A percentile compares a stretch with the other conserved stretches of the same genome.
phyloP scores from a whole-genome alignment of 306 rosid species.

The Hippophae tibetana region DNA sequence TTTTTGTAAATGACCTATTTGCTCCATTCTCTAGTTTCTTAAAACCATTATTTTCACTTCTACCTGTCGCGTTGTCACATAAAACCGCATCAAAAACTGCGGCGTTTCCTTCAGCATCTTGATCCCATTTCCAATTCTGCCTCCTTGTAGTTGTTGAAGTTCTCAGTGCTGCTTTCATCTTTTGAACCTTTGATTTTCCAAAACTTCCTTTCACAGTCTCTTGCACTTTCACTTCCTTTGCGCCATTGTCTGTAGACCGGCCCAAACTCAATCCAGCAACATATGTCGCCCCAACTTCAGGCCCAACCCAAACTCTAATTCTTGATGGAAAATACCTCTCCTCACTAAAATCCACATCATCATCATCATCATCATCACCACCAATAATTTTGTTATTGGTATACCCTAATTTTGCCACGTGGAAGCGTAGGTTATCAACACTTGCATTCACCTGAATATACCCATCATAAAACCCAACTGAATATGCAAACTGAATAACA shows the following conservation, averaged over 20 bases:
- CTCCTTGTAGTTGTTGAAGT: slow-evolving; percentile 28
- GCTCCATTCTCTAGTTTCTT: slow-evolving; percentile 32
- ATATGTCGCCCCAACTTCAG: slow-evolving; percentile 73
- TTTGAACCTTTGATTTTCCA: slow-evolving; percentile 24
- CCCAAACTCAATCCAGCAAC: slow-evolving; percentile 69
- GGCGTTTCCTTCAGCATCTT: slow-evolving; percentile 75
- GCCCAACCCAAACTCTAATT: slow-evolving; percentile 72
- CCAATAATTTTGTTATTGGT: slow-evolving; percentile 18
- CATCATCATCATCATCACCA: slow-evolving; percentile 44
- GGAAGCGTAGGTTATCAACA: slow-evolving; percentile 62
- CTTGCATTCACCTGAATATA: slow-evolving; percentile 62
- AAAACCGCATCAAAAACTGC: slow-evolving; percentile 66
- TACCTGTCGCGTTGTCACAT: slow-evolving; percentile 47
- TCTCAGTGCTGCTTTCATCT: slow-evolving; percentile 33
- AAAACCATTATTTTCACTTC: slow-evolving; percentile 18
- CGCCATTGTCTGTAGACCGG: slow-evolving; percentile 53
- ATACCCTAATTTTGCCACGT: slow-evolving; percentile 54
- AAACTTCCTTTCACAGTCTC: slow-evolving; percentile 45
- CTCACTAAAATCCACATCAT: slow-evolving; percentile 17
- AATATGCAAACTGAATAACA: slow-evolving; percentile 67
- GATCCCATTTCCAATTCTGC: slow-evolving; percentile 82
- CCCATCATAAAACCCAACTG: slow-evolving; percentile 51
- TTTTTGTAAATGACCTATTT: slow-evolving; percentile 46
- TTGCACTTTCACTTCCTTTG: slow-evolving; percentile 50
- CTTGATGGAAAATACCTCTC: slow-evolving; percentile 75